Conservation (phyloP, 768 basidiomycete species). For the Tremella yokohamensis region DNA sequence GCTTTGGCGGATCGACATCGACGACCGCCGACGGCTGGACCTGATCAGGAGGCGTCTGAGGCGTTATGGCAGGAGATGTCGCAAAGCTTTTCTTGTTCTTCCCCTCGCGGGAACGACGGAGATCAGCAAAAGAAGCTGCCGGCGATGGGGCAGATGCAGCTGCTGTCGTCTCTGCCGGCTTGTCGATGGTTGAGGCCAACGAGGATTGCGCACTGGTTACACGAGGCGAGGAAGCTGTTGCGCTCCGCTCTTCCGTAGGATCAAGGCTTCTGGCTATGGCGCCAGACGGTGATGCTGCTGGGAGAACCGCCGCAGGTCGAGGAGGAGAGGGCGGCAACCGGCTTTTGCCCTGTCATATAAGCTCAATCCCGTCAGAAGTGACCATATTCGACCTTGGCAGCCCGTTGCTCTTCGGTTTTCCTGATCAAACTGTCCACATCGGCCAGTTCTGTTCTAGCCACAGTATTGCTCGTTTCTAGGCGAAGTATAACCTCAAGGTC, state of each 20-base stretch:
- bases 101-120: constrained; percentile 2
- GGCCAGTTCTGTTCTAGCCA: constrained; percentile 63
- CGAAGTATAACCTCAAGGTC: constrained; percentile 62
- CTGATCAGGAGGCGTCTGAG: constrained; percentile 5
- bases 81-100: not conserved
- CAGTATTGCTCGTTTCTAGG: constrained; percentile 64
- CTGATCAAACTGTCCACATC: constrained; percentile 52
- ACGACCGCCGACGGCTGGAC: no score
- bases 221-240: no score
- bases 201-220: no score
- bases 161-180: constrained; percentile 4
- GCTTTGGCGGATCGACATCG: no score
- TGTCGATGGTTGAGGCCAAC: no score
- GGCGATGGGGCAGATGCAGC: not conserved
- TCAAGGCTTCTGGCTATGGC: no score
- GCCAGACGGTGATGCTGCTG: no score
- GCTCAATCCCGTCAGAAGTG: constrained; percentile 21
- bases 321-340: constrained; percentile 2
- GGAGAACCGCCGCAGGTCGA: not conserved
- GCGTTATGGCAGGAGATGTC: not conserved
- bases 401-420: no score
- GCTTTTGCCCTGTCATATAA: not conserved
- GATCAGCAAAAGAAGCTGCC: constrained; percentile 8
- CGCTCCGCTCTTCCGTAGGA: no score
- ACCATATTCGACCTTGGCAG: not conserved